Conservation (phyloP, 352 stramenopile genomes). For the Phytophthora chlamydospora region DNA sequence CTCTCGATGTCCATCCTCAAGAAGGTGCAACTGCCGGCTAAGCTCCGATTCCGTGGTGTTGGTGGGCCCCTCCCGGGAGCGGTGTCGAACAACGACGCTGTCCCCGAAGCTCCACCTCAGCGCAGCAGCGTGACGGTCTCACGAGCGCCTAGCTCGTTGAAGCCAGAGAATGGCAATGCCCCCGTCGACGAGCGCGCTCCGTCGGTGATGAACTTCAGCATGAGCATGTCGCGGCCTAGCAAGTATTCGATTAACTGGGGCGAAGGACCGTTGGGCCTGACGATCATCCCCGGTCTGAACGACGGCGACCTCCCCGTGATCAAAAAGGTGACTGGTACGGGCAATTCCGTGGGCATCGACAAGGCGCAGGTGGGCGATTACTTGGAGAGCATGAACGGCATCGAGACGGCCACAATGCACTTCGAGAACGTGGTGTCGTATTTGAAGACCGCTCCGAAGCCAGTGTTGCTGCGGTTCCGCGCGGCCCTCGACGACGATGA, state of each 20-base stretch:
- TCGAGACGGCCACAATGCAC: conserved; percentile 64
- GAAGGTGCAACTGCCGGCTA: conserved; percentile 86
- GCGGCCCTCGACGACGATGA: conserved; percentile 49
- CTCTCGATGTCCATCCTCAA: conserved; percentile 91
- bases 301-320: conserved; percentile 84
- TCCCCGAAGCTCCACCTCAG: conserved; percentile 14
- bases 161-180: conserved; percentile 18
- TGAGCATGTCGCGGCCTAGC: conserved; percentile 66
- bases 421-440: conserved; percentile 87
- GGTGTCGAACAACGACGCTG: conserved; percentile 16
- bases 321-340: conserved; percentile 88
- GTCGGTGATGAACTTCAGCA: conserved; percentile 46
- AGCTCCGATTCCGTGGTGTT: conserved; percentile 85
- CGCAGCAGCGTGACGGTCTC: conserved; percentile 36
- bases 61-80: conserved; percentile 54
- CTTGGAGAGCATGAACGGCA: conserved; percentile 84
- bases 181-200: conserved; percentile 32
- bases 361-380: conserved; percentile 84
- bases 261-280: conserved; percentile 80
- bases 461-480: conserved; percentile 74
- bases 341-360: conserved; percentile 79
- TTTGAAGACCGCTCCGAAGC: conserved; percentile 82
- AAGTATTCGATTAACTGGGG: conserved; percentile 83
- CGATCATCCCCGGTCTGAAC: conserved; percentile 86
- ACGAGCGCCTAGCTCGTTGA: conserved; percentile 24